Conservation (phyloP, 441 rosid genomes). For the Flueggea neowawraea region DNA sequence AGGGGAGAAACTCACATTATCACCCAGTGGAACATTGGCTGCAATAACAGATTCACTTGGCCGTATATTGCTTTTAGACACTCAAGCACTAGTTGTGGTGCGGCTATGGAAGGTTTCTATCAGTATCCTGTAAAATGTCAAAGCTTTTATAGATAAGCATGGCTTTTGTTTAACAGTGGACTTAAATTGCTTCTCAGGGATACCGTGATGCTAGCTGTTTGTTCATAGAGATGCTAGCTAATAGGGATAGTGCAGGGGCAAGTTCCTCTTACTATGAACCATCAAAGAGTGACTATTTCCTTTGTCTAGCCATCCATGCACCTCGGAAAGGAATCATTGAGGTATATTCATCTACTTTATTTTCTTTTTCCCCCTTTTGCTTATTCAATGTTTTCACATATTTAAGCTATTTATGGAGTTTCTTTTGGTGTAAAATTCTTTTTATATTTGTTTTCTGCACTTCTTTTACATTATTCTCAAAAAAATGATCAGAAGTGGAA, state of each 20-base stretch:
- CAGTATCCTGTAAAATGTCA: background rate
- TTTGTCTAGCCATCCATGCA: slow-evolving; percentile 94
- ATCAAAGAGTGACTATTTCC: slow-evolving; percentile 81
- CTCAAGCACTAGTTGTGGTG: slow-evolving; percentile 93
- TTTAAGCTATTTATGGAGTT: too few relatives aligned
- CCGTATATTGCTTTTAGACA: slow-evolving; percentile 89
- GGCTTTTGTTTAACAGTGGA: background rate
- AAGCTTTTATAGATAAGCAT: background rate
- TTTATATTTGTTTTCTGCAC: too few relatives aligned
- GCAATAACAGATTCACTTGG: slow-evolving; percentile 98
- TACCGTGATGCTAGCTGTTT: slow-evolving; percentile 97
- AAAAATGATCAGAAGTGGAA: too few relatives aligned
- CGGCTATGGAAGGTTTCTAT: slow-evolving; percentile 88
- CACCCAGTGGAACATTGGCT: slow-evolving; percentile 98
- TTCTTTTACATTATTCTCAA: too few relatives aligned
- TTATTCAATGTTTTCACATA: background rate
- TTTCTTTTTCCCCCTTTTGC: background rate
- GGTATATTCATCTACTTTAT: slow-evolving; percentile 33
- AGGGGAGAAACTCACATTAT: slow-evolving; percentile 88
- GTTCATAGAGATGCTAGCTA: slow-evolving; percentile 88
- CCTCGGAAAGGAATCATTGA: slow-evolving; percentile 94
- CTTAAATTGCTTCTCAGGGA: slow-evolving; percentile 45
- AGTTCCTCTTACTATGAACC: slow-evolving; percentile 51
- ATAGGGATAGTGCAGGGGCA: slow-evolving; percentile 43
- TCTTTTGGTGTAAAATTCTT: too few relatives aligned